Evolutionary conservation across 441 rosid genomes (phyloP).

Genomic region (Omphalea diandra): DNA sequence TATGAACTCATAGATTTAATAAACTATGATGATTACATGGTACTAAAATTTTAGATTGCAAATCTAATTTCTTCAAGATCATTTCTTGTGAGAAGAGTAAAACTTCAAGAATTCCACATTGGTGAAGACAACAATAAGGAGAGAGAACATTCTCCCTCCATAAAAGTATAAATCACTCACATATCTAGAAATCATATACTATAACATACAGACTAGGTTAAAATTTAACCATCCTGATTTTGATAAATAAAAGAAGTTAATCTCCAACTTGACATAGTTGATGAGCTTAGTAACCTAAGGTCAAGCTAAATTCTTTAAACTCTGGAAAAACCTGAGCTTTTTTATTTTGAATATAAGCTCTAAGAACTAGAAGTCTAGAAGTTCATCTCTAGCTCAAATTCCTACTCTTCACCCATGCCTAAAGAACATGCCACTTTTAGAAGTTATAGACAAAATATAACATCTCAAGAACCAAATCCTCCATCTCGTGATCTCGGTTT

Average conservation of each 20-base stretch:
- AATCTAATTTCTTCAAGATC: not conserved
- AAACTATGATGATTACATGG: not conserved
- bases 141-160: not conserved
- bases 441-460: not conserved
- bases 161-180: not conserved
- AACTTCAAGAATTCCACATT: not conserved
- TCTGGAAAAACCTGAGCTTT: not conserved
- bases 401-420: not conserved
- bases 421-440: not conserved
- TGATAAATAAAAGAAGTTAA: not conserved
- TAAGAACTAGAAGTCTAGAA: not conserved
- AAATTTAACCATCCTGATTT: not conserved
- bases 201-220: not conserved
- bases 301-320: not conserved
- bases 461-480: not conserved
- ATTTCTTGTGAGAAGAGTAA: not conserved
- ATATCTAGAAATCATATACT: not conserved
- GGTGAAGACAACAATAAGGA: not conserved
- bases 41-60: not conserved
- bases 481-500: not conserved
- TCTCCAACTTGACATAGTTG: not conserved
- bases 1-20: no score
- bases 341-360: not conserved
- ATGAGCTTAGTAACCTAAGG: not conserved
- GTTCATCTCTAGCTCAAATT: not conserved